Evolutionary conservation across 169 alveolate species (phyloP).

Genomic region (Haemoproteus tartakovskyi): DNA sequence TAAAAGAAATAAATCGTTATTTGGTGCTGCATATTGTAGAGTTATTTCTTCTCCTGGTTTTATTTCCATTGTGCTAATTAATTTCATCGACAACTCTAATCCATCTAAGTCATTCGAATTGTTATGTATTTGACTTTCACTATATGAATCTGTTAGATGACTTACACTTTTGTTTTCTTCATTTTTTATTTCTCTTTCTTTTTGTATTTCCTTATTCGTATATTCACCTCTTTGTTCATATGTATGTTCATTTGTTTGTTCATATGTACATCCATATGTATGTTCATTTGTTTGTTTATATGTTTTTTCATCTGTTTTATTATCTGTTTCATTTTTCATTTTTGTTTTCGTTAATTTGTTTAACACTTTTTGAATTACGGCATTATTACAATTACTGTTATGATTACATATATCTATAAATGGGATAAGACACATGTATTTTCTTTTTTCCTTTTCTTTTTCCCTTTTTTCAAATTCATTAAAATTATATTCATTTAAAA

Average conservation of each 20-base stretch:
- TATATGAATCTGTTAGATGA: no score
- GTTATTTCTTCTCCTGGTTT: slow-evolving; percentile 49
- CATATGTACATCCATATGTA: not conserved
- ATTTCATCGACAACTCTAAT: slow-evolving; percentile 1
- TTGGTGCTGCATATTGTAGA: slow-evolving; percentile 24
- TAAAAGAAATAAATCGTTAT: slow-evolving; percentile 41
- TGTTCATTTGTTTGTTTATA: not conserved
- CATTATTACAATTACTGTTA: slow-evolving; percentile 6
- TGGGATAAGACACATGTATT: slow-evolving; percentile 52
- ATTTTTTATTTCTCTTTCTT: not conserved
- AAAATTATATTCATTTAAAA: slow-evolving; percentile 28
- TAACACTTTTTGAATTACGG: slow-evolving; percentile 16
- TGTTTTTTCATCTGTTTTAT: not conserved
- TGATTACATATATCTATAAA: slow-evolving; percentile 58
- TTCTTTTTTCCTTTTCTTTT: slow-evolving; percentile 44
- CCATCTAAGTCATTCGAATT: not conserved
- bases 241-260: not conserved
- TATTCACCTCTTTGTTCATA: not conserved
- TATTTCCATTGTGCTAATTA: slow-evolving; percentile 37
- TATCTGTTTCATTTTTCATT: not conserved
- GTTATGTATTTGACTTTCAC: not conserved
- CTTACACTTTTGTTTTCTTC: not conserved
- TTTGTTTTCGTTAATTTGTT: not conserved
- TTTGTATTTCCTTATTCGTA: not conserved
- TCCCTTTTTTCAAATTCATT: slow-evolving; percentile 45